These are phyloP conservation scores for Penicillium dipodomyicola DNA, from an alignment of 495 filamentous ascomycete genomes.

Conservation along the genomic window DNA sequence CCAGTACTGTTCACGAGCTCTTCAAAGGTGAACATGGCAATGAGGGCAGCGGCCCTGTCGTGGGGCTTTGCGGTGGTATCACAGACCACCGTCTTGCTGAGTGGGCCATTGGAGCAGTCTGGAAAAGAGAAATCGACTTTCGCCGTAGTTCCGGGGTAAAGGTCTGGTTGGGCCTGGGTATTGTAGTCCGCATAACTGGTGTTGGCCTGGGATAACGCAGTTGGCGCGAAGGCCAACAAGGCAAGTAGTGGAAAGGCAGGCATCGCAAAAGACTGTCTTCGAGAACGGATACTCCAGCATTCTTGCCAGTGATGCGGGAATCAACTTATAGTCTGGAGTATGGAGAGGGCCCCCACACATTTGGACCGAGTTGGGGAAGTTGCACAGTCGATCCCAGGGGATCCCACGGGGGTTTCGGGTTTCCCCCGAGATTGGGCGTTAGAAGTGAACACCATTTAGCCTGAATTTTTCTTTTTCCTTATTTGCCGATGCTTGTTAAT, in stretches of 20 bases:
- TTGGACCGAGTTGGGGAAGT: background rate
- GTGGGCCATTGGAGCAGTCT: slow-evolving; percentile 33
- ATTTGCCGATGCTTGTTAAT: background rate
- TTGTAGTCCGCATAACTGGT: slow-evolving; percentile 33
- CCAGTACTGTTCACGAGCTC: slow-evolving; percentile 60
- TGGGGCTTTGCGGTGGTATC: slow-evolving; percentile 42
- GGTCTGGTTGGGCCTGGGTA: slow-evolving; percentile 30
- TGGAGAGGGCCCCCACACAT: background rate
- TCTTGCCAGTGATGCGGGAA: slow-evolving; percentile 4
- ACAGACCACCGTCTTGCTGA: slow-evolving; percentile 45
- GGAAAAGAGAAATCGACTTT: slow-evolving; percentile 32
- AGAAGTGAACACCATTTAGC: background rate
- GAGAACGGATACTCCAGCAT: background rate
- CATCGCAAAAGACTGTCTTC: slow-evolving; percentile 11
- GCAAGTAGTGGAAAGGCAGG: slow-evolving; percentile 18
- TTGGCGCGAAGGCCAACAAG: slow-evolving; percentile 31
- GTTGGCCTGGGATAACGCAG: slow-evolving; percentile 29
- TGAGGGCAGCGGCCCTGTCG: slow-evolving; percentile 46
- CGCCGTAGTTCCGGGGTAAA: slow-evolving; percentile 26
- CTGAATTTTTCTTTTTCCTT: background rate
- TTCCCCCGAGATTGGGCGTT: background rate
- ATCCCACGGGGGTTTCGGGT: background rate
- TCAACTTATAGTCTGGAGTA: slow-evolving; percentile 1
- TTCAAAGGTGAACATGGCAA: slow-evolving; percentile 47
- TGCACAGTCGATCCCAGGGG: background rate